Evolutionary conservation across 345 rosid species (phyloP), one percentile per base, ranked within the genome.

Genomic region (Salix suchowensis): DNA sequence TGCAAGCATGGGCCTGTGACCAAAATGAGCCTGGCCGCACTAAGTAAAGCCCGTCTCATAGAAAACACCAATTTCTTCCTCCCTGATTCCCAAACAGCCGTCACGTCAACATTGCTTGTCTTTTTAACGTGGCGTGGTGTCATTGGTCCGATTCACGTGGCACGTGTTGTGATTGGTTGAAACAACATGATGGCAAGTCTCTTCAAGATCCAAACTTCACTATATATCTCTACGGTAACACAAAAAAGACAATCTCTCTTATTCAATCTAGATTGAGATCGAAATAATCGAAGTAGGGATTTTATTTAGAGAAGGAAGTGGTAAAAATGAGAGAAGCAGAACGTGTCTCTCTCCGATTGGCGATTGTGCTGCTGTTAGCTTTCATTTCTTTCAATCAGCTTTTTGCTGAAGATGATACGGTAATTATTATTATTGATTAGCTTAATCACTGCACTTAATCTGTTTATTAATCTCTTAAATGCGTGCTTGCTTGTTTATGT

Each of bases 321-420:
- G 14, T 67, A 42, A 69, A 50, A 54, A 89, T 88, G 88, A 86
- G 73, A 54, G 82, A 80, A 76, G 72, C 72, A 32, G 67, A 55
- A 34, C 72, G 80, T 67, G 21, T 78, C 81, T 78, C 84, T 68
- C 83, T 79, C 32, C 78, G 88, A 24, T 83, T 86, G 67, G 83
- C 86, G 62, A 18, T 89, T 74, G 64, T 89, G 48, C 76, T 90
- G 8, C 39, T 90, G 64, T 61, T 88, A 37, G 85, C 91, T 74
- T 82, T 83, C 67, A 76, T 81, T 76, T 88, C 91, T 68, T 65
- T 86, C 48, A 81, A 81, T 79, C 83, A 81, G 82, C 83, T 92
- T 46, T 82, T 80, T 75, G 89, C 85, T 76, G 82, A 86, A 37
- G 92, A 89, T 50, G 89, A 90, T 62, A 79, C 85, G 91, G 92